phyloP scores from a whole-genome alignment of 2,329 filamentous ascomycete species.

The Paraphaeosphaeria minitans region DNA sequence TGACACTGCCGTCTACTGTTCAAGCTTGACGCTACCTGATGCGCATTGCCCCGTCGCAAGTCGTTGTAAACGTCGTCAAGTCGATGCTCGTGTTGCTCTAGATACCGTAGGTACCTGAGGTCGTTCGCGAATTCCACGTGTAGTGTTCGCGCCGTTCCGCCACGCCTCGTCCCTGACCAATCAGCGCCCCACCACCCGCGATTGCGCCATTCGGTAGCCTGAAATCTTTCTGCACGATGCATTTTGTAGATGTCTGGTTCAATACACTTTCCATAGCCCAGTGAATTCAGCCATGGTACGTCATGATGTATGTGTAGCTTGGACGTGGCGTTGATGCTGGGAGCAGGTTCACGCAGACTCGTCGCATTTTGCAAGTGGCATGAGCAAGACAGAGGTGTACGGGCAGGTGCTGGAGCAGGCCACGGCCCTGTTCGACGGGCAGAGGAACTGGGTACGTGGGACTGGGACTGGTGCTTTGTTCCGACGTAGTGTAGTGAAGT shows the following conservation, averaged over 20 bases:
- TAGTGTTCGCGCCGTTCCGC: background rate
- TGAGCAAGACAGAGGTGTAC: conserved; percentile 75
- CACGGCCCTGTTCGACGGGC: conserved; percentile 70
- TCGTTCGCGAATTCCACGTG: background rate
- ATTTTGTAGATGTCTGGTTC: background rate
- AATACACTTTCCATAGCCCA: background rate
- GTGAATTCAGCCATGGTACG: conserved; percentile 11
- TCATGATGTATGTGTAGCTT: background rate
- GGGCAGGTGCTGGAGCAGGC: conserved; percentile 74
- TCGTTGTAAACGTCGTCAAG: background rate
- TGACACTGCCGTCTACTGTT: too few relatives aligned
- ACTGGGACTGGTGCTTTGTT: background rate
- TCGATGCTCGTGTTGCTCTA: background rate
- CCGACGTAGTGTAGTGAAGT: background rate
- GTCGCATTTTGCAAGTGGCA: conserved; percentile 69
- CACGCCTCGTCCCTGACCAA: background rate
- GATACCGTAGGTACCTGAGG: too few relatives aligned
- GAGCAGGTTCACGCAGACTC: conserved; percentile 76
- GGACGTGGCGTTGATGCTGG: background rate
- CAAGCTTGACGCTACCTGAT: too few relatives aligned
- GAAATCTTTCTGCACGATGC: conserved; percentile 5
- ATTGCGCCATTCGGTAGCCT: conserved; percentile 12
- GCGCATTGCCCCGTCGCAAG: too few relatives aligned
- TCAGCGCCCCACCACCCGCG: background rate
- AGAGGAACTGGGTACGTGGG: conserved; percentile 74